phyloP scores from a whole-genome alignment of 2,329 filamentous ascomycete species.

The Aschersonia sp. region DNA sequence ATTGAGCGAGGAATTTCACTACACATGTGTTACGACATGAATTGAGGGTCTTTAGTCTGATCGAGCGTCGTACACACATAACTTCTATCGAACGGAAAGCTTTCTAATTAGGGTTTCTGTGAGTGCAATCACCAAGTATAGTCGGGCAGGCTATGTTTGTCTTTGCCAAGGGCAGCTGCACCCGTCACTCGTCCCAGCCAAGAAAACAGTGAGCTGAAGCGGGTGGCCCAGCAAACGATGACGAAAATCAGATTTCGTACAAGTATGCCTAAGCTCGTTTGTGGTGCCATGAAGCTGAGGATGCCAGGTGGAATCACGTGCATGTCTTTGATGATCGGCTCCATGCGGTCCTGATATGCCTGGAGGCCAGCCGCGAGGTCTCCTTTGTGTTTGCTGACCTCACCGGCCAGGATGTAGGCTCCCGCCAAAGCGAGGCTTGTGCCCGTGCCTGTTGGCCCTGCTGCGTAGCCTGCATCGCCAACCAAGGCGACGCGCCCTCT shows the following conservation, averaged over 20 bases:
- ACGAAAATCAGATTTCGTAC: constrained; percentile 26
- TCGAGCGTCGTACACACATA: too few relatives aligned
- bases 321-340: constrained; percentile 23
- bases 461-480: constrained; percentile 35
- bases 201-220: constrained; percentile 14
- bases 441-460: constrained; percentile 30
- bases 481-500: constrained; percentile 29
- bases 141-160: constrained; percentile 19
- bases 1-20: too few relatives aligned
- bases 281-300: constrained; percentile 23
- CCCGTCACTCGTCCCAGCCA: neutral
- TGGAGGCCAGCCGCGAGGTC: constrained; percentile 17
- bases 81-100: too few relatives aligned
- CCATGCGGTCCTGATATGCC: constrained; percentile 25
- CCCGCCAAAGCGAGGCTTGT: constrained; percentile 28
- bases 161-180: constrained; percentile 1
- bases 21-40: too few relatives aligned
- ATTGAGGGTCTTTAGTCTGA: too few relatives aligned
- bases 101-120: too few relatives aligned
- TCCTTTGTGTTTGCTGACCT: constrained; percentile 15
- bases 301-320: constrained; percentile 17
- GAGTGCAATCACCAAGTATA: constrained; percentile 14
- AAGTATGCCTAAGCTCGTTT: constrained; percentile 29
- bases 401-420: constrained; percentile 37
- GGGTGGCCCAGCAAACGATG: constrained; percentile 20